Evolutionary conservation across 257 asterid species (phyloP).

Genomic region (Nicotiana sylvestris): DNA sequence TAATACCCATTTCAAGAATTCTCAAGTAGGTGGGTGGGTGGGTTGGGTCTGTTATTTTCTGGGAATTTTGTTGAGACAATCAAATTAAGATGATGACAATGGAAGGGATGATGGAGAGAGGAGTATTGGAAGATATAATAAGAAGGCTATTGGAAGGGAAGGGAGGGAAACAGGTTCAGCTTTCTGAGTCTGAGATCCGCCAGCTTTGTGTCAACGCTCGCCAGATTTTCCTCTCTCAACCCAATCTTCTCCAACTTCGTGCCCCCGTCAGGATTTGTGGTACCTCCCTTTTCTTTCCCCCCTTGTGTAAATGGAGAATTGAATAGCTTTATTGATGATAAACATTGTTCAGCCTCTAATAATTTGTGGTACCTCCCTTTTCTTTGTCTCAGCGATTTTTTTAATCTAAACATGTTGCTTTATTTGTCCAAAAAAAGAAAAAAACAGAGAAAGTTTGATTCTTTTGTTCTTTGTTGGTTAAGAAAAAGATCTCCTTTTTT

Average conservation of each 20-base stretch:
- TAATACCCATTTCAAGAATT: neutral
- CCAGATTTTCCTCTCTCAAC: slow-evolving; percentile 58
- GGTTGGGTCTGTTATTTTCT: too few relatives aligned
- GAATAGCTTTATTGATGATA: neutral
- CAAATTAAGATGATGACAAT: slow-evolving; percentile 54
- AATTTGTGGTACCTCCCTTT: too few relatives aligned
- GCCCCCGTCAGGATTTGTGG: slow-evolving; percentile 69
- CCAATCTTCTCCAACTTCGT: slow-evolving; percentile 44
- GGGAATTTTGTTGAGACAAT: neutral
- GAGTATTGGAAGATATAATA: slow-evolving; percentile 57
- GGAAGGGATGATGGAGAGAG: slow-evolving; percentile 56
- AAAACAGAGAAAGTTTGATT: neutral
- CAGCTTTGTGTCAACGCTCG: slow-evolving; percentile 68
- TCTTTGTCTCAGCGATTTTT: neutral
- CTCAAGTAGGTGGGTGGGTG: too few relatives aligned
- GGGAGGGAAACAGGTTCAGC: slow-evolving; percentile 62
- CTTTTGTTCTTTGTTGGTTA: neutral
- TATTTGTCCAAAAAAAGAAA: neutral
- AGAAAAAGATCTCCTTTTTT: neutral
- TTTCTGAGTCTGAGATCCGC: slow-evolving; percentile 67
- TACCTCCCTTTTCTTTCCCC: neutral
- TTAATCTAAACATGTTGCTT: neutral
- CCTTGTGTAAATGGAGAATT: neutral
- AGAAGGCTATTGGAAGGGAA: slow-evolving; percentile 53
- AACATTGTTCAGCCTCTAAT: too few relatives aligned